Percentiles rank a stretch among this genome's conserved stretches.
Evolutionary conservation across 768 basidiomycete genomes (phyloP).

Genomic region (Polyporus arcularius): DNA sequence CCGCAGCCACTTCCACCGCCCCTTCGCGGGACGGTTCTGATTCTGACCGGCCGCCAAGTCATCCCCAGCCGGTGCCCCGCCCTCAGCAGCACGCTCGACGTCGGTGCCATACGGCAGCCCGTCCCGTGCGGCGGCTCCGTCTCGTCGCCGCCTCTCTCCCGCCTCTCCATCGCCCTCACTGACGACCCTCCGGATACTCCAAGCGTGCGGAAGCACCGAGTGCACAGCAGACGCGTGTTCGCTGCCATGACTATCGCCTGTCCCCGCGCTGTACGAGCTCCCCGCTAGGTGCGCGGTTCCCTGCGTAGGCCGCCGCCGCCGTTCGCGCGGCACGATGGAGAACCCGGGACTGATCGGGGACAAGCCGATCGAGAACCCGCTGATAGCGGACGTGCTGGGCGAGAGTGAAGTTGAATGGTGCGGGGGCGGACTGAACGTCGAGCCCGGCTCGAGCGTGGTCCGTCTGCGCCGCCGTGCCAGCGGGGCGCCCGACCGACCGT

Average conservation of each 20-base stretch:
- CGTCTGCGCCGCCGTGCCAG: conserved; percentile 12
- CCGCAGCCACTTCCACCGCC: conserved; percentile 1
- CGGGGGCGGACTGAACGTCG: conserved; percentile 9
- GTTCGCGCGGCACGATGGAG: conserved; percentile 56
- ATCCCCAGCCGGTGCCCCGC: conserved; percentile 6
- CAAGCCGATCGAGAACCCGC: conserved; percentile 73
- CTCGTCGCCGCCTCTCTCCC: conserved; percentile 8
- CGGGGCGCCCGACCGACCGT: neutral
- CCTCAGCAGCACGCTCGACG: neutral
- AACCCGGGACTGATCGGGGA: conserved; percentile 81
- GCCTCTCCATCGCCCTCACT: conserved; percentile 20
- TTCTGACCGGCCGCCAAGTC: conserved; percentile 6
- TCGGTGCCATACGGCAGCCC: conserved; percentile 12
- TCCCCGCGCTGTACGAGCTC: neutral
- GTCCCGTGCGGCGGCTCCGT: neutral
- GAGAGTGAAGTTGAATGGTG: conserved; percentile 21
- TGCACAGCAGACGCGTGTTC: neutral
- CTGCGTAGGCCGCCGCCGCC: conserved; percentile 47
- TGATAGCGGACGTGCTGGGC: conserved; percentile 23
- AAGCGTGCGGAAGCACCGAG: neutral
- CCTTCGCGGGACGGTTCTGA: neutral
- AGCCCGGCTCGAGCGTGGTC: conserved; percentile 14
- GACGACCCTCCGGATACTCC: conserved; percentile 19
- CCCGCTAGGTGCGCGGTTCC: conserved; percentile 12
- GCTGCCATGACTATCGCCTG: neutral